Evolutionary conservation across 169 alveolate genomes (phyloP).

Genomic region (Plasmodium knowlesi): DNA sequence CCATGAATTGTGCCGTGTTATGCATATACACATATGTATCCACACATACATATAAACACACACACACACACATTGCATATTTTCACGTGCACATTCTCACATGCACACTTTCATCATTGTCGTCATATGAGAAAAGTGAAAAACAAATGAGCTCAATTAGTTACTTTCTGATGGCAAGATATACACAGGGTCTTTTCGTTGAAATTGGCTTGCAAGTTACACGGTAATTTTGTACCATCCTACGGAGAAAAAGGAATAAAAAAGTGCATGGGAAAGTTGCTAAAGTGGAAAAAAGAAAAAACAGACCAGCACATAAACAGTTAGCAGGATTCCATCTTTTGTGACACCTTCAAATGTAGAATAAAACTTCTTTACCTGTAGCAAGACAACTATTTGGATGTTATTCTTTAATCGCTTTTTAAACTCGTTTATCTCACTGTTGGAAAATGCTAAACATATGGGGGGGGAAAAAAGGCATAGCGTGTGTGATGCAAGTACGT

Average conservation of each 20-base stretch:
- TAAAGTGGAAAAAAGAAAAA: neutral
- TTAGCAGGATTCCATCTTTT: neutral
- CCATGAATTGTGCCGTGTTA: too few relatives aligned
- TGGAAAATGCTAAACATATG: slow-evolving; percentile 43
- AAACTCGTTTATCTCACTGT: slow-evolving; percentile 59
- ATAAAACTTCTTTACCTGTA: slow-evolving; percentile 56
- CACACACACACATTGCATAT: too few relatives aligned
- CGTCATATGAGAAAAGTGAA: neutral
- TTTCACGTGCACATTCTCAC: too few relatives aligned
- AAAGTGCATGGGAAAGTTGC: neutral
- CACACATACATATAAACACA: too few relatives aligned
- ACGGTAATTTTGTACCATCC: slow-evolving; percentile 74
- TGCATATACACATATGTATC: too few relatives aligned
- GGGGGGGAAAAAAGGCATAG: neutral
- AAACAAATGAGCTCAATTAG: neutral
- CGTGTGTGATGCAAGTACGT: neutral
- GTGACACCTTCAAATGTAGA: neutral
- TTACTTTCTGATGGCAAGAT: slow-evolving; percentile 72
- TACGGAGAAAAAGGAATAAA: slow-evolving; percentile 2
- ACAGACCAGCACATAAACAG: neutral
- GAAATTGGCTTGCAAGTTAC: slow-evolving; percentile 69
- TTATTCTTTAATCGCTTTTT: slow-evolving; percentile 67
- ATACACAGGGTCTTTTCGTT: slow-evolving; percentile 72
- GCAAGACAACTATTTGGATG: slow-evolving; percentile 63
- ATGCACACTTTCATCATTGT: neutral